phyloP scores from a whole-genome alignment of 768 basidiomycete genomes.

The Amanita pseudoporphyria region DNA sequence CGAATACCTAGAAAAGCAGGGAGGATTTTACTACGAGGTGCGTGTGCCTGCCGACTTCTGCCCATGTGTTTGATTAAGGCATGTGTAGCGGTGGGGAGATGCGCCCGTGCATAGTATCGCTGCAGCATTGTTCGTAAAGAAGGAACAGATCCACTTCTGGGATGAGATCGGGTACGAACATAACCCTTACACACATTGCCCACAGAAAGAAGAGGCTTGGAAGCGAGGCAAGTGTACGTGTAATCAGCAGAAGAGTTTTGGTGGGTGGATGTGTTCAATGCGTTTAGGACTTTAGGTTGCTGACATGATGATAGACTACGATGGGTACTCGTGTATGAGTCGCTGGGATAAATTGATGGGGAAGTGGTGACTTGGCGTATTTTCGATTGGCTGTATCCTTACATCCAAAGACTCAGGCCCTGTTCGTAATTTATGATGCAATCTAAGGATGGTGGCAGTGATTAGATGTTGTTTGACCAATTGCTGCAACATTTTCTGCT shows the following conservation, averaged over 20 bases:
- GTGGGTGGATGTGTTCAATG: conserved; percentile 23
- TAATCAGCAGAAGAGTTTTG: conserved; percentile 46
- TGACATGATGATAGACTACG: conserved; percentile 31
- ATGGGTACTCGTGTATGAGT: conserved; percentile 47
- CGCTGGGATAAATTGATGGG: conserved; percentile 38
- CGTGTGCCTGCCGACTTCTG: conserved; percentile 21
- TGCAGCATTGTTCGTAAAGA: conserved; percentile 46
- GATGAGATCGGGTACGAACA: conserved; percentile 73
- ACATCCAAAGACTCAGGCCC: no score
- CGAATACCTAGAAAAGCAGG: conserved; percentile 47
- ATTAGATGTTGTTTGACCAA: no score
- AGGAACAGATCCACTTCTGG: conserved; percentile 65
- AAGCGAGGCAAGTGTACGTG: conserved; percentile 56
- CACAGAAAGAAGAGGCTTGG: conserved; percentile 35
- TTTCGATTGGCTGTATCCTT: no score
- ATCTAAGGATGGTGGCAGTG: no score
- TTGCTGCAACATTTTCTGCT: no score
- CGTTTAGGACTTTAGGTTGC: not conserved
- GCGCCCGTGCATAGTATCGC: conserved; percentile 66
- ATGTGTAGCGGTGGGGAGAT: conserved; percentile 39
- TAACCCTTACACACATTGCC: conserved; percentile 65
- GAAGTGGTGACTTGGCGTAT: not conserved
- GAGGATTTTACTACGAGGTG: conserved; percentile 65
- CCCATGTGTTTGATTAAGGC: conserved; percentile 36
- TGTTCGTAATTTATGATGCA: no score